A percentile compares a stretch with the other conserved stretches of the same genome.
phyloP scores from a whole-genome alignment of 495 filamentous ascomycete genomes.

The Jackrogersella minutella region DNA sequence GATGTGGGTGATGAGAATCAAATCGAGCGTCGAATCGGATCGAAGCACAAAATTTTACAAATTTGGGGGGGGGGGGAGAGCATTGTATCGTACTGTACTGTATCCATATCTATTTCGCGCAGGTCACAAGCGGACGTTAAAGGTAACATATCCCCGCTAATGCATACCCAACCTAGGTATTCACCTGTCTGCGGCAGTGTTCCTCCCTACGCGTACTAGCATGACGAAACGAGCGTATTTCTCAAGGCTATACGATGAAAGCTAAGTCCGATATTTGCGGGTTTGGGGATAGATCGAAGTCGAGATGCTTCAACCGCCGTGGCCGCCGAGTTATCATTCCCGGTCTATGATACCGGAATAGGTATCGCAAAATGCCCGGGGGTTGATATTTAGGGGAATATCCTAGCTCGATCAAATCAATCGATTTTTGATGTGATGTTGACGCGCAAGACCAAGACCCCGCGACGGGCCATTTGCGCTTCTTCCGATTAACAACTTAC shows the following conservation, averaged over 20 bases:
- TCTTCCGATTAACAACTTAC: too few species aligned
- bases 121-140: slow-evolving; percentile 5
- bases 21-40: slow-evolving; percentile 20
- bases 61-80: slow-evolving; percentile 35
- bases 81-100: too few species aligned
- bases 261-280: slow-evolving; percentile 4
- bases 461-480: background rate
- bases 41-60: background rate
- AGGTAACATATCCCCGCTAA: slow-evolving; percentile 1
- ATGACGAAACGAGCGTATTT: background rate
- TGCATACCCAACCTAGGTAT: too few species aligned
- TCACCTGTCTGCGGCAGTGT: slow-evolving; percentile 19
- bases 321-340: slow-evolving; percentile 12
- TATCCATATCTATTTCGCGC: slow-evolving; percentile 14
- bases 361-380: slow-evolving; percentile 26
- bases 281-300: background rate
- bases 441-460: slow-evolving; percentile 23
- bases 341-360: slow-evolving; percentile 19
- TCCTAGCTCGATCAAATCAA: slow-evolving; percentile 19
- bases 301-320: background rate
- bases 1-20: background rate
- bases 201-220: slow-evolving; percentile 2
- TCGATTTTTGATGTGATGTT: slow-evolving; percentile 20
- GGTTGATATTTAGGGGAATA: slow-evolving; percentile 40
- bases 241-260: slow-evolving; percentile 17